These are phyloP conservation scores for Torrubiella hemipterigena DNA, from an alignment of 2,329 filamentous ascomycete species.

Conservation along the genomic window DNA sequence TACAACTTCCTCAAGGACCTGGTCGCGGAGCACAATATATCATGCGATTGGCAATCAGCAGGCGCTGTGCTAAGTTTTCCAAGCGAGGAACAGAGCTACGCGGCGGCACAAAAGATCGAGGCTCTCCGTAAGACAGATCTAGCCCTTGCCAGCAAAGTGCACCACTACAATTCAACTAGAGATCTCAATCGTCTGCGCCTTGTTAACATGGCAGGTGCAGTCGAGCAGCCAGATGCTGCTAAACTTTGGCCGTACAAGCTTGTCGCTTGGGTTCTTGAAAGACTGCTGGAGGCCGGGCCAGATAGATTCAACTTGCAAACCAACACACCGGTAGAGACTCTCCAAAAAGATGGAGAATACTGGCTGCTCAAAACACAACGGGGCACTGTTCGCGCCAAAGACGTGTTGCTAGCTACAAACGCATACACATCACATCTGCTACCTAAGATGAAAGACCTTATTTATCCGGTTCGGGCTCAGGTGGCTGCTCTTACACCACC, in stretches of 20 bases:
- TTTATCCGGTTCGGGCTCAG: constrained; percentile 68
- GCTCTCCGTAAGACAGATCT: constrained; percentile 39
- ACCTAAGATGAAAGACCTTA: constrained; percentile 54
- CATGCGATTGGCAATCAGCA: constrained; percentile 57
- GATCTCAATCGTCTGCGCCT: constrained; percentile 41
- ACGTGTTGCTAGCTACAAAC: constrained; percentile 71
- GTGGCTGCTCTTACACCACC: constrained; percentile 56
- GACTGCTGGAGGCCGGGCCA: constrained; percentile 30
- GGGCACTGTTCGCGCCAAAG: constrained; percentile 49
- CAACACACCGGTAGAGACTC: constrained; percentile 48
- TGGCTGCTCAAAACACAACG: constrained; percentile 59
- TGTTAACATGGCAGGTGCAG: constrained; percentile 46
- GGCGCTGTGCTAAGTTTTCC: constrained; percentile 55
- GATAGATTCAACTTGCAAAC: constrained; percentile 61
- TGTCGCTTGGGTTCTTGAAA: constrained; percentile 57
- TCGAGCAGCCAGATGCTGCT: constrained; percentile 53
- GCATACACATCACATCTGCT: constrained; percentile 70
- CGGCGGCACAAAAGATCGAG: constrained; percentile 37
- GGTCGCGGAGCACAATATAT: constrained; percentile 42
- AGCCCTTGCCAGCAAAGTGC: constrained; percentile 38
- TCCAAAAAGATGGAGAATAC: constrained; percentile 23
- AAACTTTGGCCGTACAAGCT: constrained; percentile 79
- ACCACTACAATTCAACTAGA: constrained; percentile 23
- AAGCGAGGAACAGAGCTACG: constrained; percentile 38
- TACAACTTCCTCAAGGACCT: constrained; percentile 48